phyloP scores from a whole-genome alignment of 1,139 yeast genomes.

The Yamadazyma atmosphaerica region DNA sequence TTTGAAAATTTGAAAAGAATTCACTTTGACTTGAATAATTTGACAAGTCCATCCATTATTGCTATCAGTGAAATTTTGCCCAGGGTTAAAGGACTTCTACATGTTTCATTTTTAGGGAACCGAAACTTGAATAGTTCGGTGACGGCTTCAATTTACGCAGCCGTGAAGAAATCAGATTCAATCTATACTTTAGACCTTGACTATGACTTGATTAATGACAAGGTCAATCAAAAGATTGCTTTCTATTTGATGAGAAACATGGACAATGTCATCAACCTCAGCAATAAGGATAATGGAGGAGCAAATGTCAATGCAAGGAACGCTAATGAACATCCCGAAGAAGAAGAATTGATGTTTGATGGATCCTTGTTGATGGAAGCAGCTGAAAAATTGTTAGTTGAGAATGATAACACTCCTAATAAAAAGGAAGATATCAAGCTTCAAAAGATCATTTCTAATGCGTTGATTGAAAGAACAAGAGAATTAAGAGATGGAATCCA shows the following conservation, averaged over 20 bases:
- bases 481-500: constrained; percentile 44
- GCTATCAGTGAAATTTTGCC: constrained; percentile 72
- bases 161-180: constrained; percentile 64
- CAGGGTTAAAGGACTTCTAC: constrained; percentile 66
- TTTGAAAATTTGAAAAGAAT: constrained; percentile 67
- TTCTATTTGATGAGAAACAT: constrained; percentile 81
- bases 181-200: constrained; percentile 75
- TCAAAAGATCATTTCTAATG: constrained; percentile 41
- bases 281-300: constrained; percentile 1
- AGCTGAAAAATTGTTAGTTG: constrained; percentile 58
- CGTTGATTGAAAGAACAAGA: constrained; percentile 43
- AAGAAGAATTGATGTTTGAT: constrained; percentile 49
- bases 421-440: constrained; percentile 38
- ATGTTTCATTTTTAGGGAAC: constrained; percentile 74
- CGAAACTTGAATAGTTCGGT: constrained; percentile 55
- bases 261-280: constrained; percentile 41
- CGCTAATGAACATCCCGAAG: constrained; percentile 20
- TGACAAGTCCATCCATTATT: constrained; percentile 62
- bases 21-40: constrained; percentile 74
- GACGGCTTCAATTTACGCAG: constrained; percentile 67
- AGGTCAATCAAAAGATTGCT: constrained; percentile 75
- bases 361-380: constrained; percentile 59
- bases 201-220: constrained; percentile 64
- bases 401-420: constrained; percentile 30
- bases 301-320: background rate